Base-by-base conservation (phyloP, 208 protist genomes). In the Crithidia bombi region DNA sequence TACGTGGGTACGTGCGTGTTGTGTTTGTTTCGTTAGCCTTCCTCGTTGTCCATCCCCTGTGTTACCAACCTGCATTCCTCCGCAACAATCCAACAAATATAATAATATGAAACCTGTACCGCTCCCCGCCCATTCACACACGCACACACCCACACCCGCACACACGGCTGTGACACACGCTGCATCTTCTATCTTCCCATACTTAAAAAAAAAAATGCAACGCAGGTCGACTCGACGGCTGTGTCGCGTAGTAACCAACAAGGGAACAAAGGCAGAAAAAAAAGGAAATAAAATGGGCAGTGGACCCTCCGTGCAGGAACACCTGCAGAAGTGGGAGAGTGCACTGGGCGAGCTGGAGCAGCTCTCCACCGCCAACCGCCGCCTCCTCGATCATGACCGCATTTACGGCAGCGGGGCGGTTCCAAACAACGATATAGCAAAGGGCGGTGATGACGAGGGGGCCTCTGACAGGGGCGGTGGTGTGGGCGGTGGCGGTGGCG, bases 241-340 rank as follows among this genome's bases (percentile, higher is more conserved):
- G 47, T 9, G 52, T 57, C 26, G 52, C 5, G 17, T 14, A 26
- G 11, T 26, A 11, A 41, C 19, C 15, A 2, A 3, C 14, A 2
- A 5, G 9, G 11, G 5, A 1, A 3, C 9, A 58, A 7, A 58
- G 32, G 26, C 17, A 58, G 26, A 56, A 33, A 23, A 61, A 7
- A 19, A 46, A 28, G 17, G n/a, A 25, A 61, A 30, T 25, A 30
- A 5, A 9, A 94, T 94, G 89, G 89, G 89, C 30, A 82, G 66
- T 25, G 86, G 73, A 25, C 80, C 83, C 1, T 78, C 73, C 9
- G 59, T 91, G 57, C 82, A 90, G 67, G 73, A 82, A 12, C 87
- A 95, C 79, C 77, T 95, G 55, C 72, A 73, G 38, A 83, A 83
- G 68, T 95, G 90, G 87, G 87, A 95, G 75, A 56, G 49, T 1